Conservation (phyloP, 768 basidiomycete genomes). For the Paxillus rubicundulus region DNA sequence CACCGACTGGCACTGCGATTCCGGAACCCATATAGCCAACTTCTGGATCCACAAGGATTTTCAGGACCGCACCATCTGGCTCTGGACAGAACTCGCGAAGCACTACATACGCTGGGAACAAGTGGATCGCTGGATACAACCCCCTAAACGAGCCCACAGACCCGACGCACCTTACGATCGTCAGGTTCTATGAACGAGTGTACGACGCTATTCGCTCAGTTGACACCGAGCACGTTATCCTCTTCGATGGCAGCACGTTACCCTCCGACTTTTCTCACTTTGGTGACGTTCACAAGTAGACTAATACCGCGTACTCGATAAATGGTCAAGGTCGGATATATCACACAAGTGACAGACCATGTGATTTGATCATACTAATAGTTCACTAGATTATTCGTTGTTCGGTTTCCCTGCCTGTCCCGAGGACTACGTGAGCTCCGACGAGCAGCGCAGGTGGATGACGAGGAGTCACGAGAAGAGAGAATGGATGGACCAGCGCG, state of each 20-base stretch:
- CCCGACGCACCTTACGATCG: conserved; percentile 57
- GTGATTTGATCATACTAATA: not conserved
- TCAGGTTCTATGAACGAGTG: conserved; percentile 66
- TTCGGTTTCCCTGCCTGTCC: conserved; percentile 68
- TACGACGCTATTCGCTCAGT: conserved; percentile 67
- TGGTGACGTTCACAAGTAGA: conserved; percentile 61
- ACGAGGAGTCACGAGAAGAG: conserved; percentile 64
- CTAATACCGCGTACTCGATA: conserved; percentile 73
- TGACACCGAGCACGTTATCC: conserved; percentile 71
- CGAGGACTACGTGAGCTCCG: conserved; percentile 51
- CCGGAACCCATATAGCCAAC: conserved; percentile 64
- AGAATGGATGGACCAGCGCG: conserved; percentile 69
- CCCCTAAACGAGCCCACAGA: conserved; percentile 82
- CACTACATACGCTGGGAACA: conserved; percentile 76
- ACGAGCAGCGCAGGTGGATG: conserved; percentile 51
- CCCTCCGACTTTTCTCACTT: conserved; percentile 76
- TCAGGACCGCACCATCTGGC: conserved; percentile 74
- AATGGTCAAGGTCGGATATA: conserved; percentile 48
- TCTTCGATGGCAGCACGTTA: conserved; percentile 84
- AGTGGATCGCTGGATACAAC: conserved; percentile 87
- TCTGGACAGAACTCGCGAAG: conserved; percentile 73
- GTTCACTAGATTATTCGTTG: conserved; percentile 25
- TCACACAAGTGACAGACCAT: not conserved
- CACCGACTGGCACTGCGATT: conserved; percentile 78
- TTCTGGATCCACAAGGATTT: conserved; percentile 86